Percentiles rank a stretch among this genome's conserved stretches.
These are phyloP conservation scores for Lepiota brunneoincarnata DNA, from an alignment of 768 basidiomycete species.

Conservation along the genomic window DNA sequence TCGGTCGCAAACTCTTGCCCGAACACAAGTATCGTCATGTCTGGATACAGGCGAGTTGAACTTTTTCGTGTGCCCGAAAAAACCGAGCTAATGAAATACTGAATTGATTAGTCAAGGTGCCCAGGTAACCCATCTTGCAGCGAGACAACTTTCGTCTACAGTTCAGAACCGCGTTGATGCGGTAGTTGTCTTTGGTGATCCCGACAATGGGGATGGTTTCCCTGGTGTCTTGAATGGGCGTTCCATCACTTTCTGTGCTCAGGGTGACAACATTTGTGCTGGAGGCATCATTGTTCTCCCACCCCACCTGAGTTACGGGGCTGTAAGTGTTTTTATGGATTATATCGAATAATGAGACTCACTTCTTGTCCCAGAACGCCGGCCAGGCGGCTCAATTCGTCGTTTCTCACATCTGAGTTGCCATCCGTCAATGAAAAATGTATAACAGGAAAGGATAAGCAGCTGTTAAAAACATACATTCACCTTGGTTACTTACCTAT, in stretches of 20 bases:
- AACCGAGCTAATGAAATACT: not conserved
- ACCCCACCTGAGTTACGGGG: conserved; percentile 24
- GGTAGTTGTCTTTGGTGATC: conserved; percentile 27
- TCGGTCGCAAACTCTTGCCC: conserved; percentile 27
- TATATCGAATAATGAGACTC: not conserved
- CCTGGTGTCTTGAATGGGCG: conserved; percentile 24
- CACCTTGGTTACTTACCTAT: too few relatives aligned
- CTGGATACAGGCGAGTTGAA: conserved; percentile 28
- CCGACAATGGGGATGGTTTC: conserved; percentile 27
- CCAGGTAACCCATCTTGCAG: conserved; percentile 17
- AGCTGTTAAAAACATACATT: too few relatives aligned
- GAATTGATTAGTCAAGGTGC: conserved; percentile 25
- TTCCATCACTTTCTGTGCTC: conserved; percentile 26
- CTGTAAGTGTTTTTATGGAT: conserved; percentile 11
- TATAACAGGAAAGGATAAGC: too few relatives aligned
- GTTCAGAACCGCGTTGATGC: conserved; percentile 16
- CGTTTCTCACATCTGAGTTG: conserved; percentile 3
- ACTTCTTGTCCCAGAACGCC: not conserved
- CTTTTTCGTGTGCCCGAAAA: not conserved
- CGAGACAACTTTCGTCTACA: conserved; percentile 11
- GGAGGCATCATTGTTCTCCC: conserved; percentile 22
- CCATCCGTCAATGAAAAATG: too few relatives aligned
- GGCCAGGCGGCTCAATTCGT: conserved; percentile 4
- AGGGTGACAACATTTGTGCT: conserved; percentile 30
- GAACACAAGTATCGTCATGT: conserved; percentile 30